A percentile compares a stretch with the other conserved stretches of the same genome.
Evolutionary conservation across 2,329 filamentous ascomycete species (phyloP).

Genomic region (Verticillium nubilum): DNA sequence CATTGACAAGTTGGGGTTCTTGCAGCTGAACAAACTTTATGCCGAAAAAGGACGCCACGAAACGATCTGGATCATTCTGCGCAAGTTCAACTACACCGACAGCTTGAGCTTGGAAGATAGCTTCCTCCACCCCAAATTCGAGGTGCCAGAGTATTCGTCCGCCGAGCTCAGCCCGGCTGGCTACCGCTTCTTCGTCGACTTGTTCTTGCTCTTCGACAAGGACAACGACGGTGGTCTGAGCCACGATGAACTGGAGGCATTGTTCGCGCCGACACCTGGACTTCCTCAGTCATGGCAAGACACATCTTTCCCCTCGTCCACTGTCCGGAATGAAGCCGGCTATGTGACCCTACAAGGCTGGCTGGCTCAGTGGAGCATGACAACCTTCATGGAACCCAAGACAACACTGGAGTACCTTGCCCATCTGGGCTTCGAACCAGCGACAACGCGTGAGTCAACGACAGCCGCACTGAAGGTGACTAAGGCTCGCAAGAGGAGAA

Average conservation of each 20-base stretch:
- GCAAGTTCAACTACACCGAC: conserved; percentile 94
- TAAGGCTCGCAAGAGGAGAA: conserved; percentile 80
- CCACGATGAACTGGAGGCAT: conserved; percentile 72
- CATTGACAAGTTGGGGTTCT: conserved; percentile 76
- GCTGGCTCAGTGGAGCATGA: conserved; percentile 99
- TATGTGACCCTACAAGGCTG: conserved; percentile 95
- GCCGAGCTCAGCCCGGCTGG: conserved; percentile 91
- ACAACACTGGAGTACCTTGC: conserved; percentile 94
- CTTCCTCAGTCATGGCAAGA: conserved; percentile 83
- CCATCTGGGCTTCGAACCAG: conserved; percentile 88
- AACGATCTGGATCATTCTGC: conserved; percentile 95
- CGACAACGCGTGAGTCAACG: conserved; percentile 68
- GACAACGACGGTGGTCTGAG: conserved; percentile 96
- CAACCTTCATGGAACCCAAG: conserved; percentile 91
- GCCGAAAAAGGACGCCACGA: conserved; percentile 96
- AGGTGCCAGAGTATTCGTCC: conserved; percentile 86
- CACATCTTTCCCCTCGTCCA: conserved; percentile 84
- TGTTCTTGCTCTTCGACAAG: conserved; percentile 92
- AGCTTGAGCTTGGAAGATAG: conserved; percentile 86
- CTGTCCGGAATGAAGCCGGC: conserved; percentile 90
- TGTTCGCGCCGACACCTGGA: conserved; percentile 92
- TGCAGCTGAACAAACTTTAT: conserved; percentile 91
- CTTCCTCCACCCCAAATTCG: conserved; percentile 89
- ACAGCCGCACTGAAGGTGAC: conserved; percentile 87
- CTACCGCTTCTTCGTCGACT: conserved; percentile 95